Conservation (phyloP, 2,329 filamentous ascomycete species). For the Aspergillus sp. region DNA sequence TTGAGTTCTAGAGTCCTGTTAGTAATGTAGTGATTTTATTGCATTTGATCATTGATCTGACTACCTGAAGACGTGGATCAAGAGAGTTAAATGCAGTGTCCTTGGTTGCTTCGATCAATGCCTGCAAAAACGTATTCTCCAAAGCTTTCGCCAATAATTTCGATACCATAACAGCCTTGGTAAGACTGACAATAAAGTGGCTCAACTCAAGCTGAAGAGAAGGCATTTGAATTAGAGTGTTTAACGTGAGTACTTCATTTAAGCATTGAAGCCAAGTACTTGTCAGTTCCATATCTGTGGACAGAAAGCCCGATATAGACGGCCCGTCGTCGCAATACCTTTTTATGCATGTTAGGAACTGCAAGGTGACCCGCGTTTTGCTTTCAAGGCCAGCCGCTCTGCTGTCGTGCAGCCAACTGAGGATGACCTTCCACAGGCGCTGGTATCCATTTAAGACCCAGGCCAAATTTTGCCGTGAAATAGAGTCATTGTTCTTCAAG, state of each 20-base stretch:
- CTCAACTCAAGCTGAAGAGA: conserved; percentile 26
- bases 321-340: conserved; percentile 17
- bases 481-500: conserved; percentile 13
- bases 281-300: conserved; percentile 22
- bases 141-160: conserved; percentile 14
- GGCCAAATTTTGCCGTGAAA: conserved; percentile 27
- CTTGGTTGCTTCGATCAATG: conserved; percentile 18
- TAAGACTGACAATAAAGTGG: conserved; percentile 23
- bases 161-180: conserved; percentile 13
- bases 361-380: conserved; percentile 17
- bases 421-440: conserved; percentile 26
- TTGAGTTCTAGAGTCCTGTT: conserved; percentile 17
- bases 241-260: conserved; percentile 22
- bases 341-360: conserved; percentile 21
- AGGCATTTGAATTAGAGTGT: conserved; percentile 15
- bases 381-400: conserved; percentile 9
- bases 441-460: conserved; percentile 30
- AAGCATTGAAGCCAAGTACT: conserved; percentile 27
- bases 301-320: conserved; percentile 11
- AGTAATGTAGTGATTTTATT: conserved; percentile 4
- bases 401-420: conserved; percentile 21
- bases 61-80: conserved; percentile 30
- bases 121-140: conserved; percentile 21
- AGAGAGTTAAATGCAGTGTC: conserved; percentile 11
- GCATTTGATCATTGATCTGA: neutral